Base-by-base conservation (phyloP, 2,329 filamentous ascomycete genomes). In the Thielaviopsis euricoi region DNA sequence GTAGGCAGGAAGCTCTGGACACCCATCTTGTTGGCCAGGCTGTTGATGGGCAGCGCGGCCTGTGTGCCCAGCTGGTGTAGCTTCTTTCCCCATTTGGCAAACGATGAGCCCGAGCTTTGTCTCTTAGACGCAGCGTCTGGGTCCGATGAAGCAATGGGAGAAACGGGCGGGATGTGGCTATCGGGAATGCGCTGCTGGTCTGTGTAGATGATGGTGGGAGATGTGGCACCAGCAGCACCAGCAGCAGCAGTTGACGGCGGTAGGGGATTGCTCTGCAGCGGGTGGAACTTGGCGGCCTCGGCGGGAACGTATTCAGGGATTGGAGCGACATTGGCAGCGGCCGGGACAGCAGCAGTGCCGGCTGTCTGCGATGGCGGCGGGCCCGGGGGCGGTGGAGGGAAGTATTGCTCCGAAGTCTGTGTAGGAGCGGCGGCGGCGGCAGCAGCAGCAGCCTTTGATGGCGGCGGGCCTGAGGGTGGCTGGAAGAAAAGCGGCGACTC, bases 1-100 rank as follows among this genome's bases (percentile, higher is more conserved):
- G 85, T 87, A 1, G 89, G 89, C 79, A 90, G 85, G 70, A 95
- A 95, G 22, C 87, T 85, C 70, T 95, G 89, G 53, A 71, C 71
- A n/a, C 89, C 89, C 43, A 95, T 75, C 70, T 85, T 89, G 71
- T 94, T 89, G 17, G 85, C 87, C 22, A 95, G 70, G 60, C 78
- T 82, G 67, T 95, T 95, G 66, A 95, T 83, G 2, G 89, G 88
- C 56, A 46, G 15, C 6, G 59, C 61, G 3, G 61, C 61, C 58
- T 61, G 58, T 6, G 49, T 57, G 15, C 61, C 61, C 25, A 61
- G 54, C 50, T 53, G 52, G n/a, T 62, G 61, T 53, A 62, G 43
- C 23, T 59, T 58, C 53, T 57, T 59, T 22, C 55, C 57, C 60
- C 58, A 62, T 40, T 52, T 58, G 25, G 52, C 49, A 43, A 53